Evolutionary conservation across 2,329 filamentous ascomycete species (phyloP).

Genomic region (Ceratocystis eucalypticola): DNA sequence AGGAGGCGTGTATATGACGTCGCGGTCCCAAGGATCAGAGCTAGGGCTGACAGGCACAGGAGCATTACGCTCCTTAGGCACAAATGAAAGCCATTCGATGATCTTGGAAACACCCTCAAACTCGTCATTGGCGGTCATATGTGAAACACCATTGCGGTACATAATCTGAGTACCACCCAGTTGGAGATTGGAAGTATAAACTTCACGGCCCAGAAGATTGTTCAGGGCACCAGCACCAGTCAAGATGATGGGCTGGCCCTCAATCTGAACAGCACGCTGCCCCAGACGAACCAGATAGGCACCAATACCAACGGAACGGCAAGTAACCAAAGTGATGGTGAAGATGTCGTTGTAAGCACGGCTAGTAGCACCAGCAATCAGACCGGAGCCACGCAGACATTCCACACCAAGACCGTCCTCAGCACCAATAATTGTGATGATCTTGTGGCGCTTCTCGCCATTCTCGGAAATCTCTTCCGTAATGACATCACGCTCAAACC

Average conservation of each 20-base stretch:
- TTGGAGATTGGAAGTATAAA: slow-evolving; percentile 97
- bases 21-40: slow-evolving; percentile 81
- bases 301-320: slow-evolving; percentile 97
- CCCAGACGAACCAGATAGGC: slow-evolving; percentile 96
- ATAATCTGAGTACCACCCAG: slow-evolving; percentile 99
- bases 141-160: slow-evolving; percentile 99
- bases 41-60: slow-evolving; percentile 86
- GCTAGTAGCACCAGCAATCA: slow-evolving; percentile 95
- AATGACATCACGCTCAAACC: slow-evolving; percentile 60
- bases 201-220: slow-evolving; percentile 93
- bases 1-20: slow-evolving; percentile 69
- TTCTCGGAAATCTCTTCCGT: slow-evolving; percentile 78
- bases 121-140: slow-evolving; percentile 96
- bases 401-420: slow-evolving; percentile 97
- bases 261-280: slow-evolving; percentile 96
- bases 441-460: slow-evolving; percentile 84
- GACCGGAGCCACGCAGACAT: slow-evolving; percentile 88
- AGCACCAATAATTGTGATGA: slow-evolving; percentile 80
- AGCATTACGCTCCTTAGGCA: slow-evolving; percentile 87
- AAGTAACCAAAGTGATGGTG: slow-evolving; percentile 93
- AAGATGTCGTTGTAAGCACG: slow-evolving; percentile 98
- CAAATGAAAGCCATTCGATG: slow-evolving; percentile 93
- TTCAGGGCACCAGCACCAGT: slow-evolving; percentile 96
- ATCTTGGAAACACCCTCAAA: slow-evolving; percentile 97
- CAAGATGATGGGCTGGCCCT: slow-evolving; percentile 96